Evolutionary conservation across 2,329 filamentous ascomycete species (phyloP).

Genomic region (Fusarium ramigenum): DNA sequence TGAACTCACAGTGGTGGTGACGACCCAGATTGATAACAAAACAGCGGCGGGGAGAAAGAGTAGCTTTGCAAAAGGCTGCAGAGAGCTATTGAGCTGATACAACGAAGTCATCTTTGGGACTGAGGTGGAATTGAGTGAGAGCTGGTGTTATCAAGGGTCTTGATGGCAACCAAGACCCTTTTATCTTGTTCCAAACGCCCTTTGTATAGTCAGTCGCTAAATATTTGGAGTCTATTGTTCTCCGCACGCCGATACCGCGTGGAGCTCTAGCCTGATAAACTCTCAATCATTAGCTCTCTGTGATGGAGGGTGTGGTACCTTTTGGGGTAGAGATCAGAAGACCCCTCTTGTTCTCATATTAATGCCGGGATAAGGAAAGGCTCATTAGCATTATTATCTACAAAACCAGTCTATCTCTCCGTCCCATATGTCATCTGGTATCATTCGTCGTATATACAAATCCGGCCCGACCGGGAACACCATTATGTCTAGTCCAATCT

Average conservation of each 20-base stretch:
- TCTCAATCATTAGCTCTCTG: neutral
- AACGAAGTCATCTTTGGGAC: neutral
- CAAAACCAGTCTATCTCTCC: slow-evolving; percentile 23
- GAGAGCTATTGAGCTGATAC: neutral
- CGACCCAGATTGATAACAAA: slow-evolving; percentile 6
- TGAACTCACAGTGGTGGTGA: slow-evolving; percentile 19
- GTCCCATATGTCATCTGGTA: slow-evolving; percentile 34
- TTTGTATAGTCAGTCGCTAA: neutral
- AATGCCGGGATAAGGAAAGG: slow-evolving; percentile 29
- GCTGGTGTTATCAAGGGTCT: neutral
- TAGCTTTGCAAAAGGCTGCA: slow-evolving; percentile 12
- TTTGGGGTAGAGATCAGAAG: slow-evolving; percentile 11
- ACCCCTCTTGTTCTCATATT: slow-evolving; percentile 12
- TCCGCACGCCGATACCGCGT: slow-evolving; percentile 33
- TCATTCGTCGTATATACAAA: slow-evolving; percentile 39
- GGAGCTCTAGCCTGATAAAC: slow-evolving; percentile 9
- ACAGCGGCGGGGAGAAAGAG: slow-evolving; percentile 12
- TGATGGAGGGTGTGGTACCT: slow-evolving; percentile 4
- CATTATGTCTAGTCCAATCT: neutral
- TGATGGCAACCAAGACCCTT: neutral
- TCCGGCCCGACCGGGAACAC: slow-evolving; percentile 4
- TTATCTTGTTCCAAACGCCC: neutral
- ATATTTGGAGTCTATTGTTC: neutral
- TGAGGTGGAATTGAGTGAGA: neutral
- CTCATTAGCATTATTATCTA: slow-evolving; percentile 43